phyloP scores from a whole-genome alignment of 129 eudicot species.

The Dittrichia graveolens region DNA sequence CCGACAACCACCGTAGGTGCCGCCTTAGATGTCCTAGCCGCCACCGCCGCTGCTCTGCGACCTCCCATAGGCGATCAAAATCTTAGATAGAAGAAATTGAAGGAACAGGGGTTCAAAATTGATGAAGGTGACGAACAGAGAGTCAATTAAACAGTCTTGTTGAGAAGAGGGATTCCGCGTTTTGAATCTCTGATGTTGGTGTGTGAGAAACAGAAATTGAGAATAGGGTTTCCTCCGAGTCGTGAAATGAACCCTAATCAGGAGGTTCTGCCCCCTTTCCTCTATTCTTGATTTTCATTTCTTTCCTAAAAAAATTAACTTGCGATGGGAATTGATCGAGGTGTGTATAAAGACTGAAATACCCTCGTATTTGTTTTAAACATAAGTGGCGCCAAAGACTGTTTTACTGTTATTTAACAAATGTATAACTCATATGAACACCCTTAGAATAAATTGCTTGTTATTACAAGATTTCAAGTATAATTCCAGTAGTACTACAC shows the following conservation, averaged over 20 bases:
- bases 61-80: slow-evolving; percentile 49
- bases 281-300: slow-evolving; percentile 11
- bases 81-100: not conserved
- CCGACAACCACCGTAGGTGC: slow-evolving; percentile 33
- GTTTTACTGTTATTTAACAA: too few species aligned
- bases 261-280: slow-evolving; percentile 40
- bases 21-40: not conserved
- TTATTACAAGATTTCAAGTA: too few species aligned
- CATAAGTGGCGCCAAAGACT: too few species aligned
- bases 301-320: not conserved
- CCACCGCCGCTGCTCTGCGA: slow-evolving; percentile 52
- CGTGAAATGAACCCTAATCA: slow-evolving; percentile 32
- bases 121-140: slow-evolving; percentile 2
- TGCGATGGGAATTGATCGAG: slow-evolving; percentile 30
- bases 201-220: not conserved
- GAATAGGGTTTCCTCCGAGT: not conserved
- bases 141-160: not conserved
- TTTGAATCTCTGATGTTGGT: slow-evolving; percentile 12
- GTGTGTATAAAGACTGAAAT: slow-evolving; percentile 22
- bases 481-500: too few species aligned
- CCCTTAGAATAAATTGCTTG: too few species aligned
- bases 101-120: not conserved
- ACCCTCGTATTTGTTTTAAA: not conserved
- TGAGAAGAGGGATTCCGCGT: slow-evolving; percentile 2
- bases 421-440: too few species aligned